Evolutionary conservation across 257 asterid genomes (phyloP).

Genomic region (Solanum paucissectum): DNA sequence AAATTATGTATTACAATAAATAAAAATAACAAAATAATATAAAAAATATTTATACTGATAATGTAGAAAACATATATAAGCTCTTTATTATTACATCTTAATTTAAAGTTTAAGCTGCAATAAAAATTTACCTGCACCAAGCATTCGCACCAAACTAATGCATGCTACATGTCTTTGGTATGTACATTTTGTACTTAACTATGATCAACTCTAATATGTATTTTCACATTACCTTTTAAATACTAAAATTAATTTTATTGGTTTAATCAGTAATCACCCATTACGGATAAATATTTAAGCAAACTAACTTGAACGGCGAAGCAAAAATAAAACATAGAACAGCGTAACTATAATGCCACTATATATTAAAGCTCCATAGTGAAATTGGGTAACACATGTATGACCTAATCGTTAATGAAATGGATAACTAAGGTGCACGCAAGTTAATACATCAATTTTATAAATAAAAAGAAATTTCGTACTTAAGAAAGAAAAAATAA

Average conservation of each 20-base stretch:
- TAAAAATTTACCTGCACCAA: neutral
- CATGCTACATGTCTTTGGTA: neutral
- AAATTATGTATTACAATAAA: neutral
- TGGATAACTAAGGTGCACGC: no score
- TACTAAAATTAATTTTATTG: neutral
- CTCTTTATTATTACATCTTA: no score
- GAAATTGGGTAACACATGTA: neutral
- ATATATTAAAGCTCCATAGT: neutral
- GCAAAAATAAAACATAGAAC: neutral
- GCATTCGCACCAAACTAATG: neutral
- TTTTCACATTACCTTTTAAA: neutral
- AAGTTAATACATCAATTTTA: neutral
- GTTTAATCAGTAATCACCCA: neutral
- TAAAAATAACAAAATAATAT: neutral
- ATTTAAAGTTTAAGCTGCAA: neutral
- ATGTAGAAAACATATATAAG: no score
- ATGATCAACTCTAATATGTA: neutral
- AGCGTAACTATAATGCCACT: neutral
- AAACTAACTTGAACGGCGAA: neutral
- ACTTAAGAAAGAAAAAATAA: neutral
- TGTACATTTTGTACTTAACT: neutral
- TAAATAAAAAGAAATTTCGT: no score
- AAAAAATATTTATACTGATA: neutral
- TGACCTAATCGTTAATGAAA: no score
- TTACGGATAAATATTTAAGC: neutral